Base-by-base conservation (phyloP, 345 rosid species). In the Populus ilicifolia region DNA sequence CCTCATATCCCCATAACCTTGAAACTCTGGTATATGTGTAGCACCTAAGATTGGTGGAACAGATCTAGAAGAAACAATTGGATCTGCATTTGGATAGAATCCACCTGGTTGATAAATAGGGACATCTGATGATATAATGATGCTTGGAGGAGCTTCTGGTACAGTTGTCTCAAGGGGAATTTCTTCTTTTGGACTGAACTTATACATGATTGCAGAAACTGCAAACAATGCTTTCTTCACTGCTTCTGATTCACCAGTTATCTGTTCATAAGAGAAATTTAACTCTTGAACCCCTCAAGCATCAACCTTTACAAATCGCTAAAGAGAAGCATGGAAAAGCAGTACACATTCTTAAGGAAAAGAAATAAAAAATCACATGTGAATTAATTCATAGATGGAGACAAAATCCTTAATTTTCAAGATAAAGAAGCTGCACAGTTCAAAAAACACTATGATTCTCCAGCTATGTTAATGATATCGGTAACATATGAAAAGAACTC, bases 171-270 rank as follows among this genome's bases (percentile, higher is more conserved):
- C 97, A 3, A 96, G 92, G 76, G 99, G 88, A 80, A 93, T 85
- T 76, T 92, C 97, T 85, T 96, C 99, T 75, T 90, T 87, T 69
- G 99, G 91, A 78, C 84, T 76, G 76, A 92, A 88, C 80, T 92
- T 96, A 82, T 93, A 96, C 92, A 93, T 92, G 68, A 96, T 96
- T 9, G 95, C 87, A 79, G 98, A 96, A 80, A 96, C 81, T 6
- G 95, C 91, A 82, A 86, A 92, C 48, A 96, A 81, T 20, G 99
- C 98, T 83, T 88, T 93, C 87, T 85, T 93, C 77, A 92, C 97
- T 4, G 95, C 85, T 30, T 86, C 95, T 11, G 94, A 23, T 74
- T 91, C 97, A 63, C 99, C 99, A 13, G 81, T 82, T 80, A 96
- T 92, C 99, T 93, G 81, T 74, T 68, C 63, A 86, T 16, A 56